Evolutionary conservation across 306 rosid species (phyloP).

Genomic region (Castanopsis chinensis): DNA sequence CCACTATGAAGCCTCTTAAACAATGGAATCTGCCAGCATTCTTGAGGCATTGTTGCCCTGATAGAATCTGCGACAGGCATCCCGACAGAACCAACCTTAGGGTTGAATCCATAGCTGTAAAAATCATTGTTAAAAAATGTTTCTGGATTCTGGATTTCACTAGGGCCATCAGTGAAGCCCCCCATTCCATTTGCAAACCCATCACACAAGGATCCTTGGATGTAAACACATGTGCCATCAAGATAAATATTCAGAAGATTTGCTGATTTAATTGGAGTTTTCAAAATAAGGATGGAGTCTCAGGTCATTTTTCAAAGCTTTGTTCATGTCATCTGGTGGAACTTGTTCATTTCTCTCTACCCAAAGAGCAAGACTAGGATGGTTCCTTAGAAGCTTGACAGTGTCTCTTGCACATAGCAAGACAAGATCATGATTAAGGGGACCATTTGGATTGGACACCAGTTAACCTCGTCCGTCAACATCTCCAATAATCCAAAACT

Average conservation of each 20-base stretch:
- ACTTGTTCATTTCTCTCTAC: slow-evolving; percentile 96
- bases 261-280: slow-evolving; percentile 26
- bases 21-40: slow-evolving; percentile 85
- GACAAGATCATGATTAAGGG: slow-evolving; percentile 89
- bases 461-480: slow-evolving; percentile 89
- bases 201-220: slow-evolving; percentile 90
- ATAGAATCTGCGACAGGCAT: slow-evolving; percentile 90
- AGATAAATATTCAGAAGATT: slow-evolving; percentile 26
- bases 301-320: slow-evolving; percentile 67
- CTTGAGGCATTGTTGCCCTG: slow-evolving; percentile 85
- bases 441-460: slow-evolving; percentile 82
- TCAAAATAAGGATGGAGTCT: slow-evolving; percentile 73
- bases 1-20: slow-evolving; percentile 62
- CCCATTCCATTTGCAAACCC: slow-evolving; percentile 95
- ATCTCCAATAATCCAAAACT: slow-evolving; percentile 98
- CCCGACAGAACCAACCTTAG: slow-evolving; percentile 88
- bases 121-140: slow-evolving; percentile 60
- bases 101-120: slow-evolving; percentile 81
- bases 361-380: slow-evolving; percentile 95
- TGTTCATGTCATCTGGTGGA: slow-evolving; percentile 84
- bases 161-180: slow-evolving; percentile 82
- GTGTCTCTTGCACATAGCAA: slow-evolving; percentile 92
- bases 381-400: slow-evolving; percentile 88
- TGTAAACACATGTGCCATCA: slow-evolving; percentile 81
- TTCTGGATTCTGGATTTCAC: slow-evolving; percentile 86